phyloP scores from a whole-genome alignment of 768 basidiomycete genomes.

The Ramaria rubella region DNA sequence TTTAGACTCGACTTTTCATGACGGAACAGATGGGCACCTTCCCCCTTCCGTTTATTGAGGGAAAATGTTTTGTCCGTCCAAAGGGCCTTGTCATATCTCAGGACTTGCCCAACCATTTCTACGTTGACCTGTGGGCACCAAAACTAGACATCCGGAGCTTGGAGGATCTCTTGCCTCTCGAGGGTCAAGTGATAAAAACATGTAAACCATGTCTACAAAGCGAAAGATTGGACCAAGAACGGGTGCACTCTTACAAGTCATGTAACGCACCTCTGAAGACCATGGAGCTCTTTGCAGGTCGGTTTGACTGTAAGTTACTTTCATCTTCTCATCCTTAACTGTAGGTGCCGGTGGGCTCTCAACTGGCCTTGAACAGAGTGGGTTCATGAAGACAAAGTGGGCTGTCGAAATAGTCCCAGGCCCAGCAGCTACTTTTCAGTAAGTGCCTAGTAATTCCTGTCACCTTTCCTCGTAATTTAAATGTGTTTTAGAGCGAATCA shows the following conservation, averaged over 20 bases:
- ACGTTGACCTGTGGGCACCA: slow-evolving; percentile 33
- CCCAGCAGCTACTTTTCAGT: slow-evolving; percentile 62
- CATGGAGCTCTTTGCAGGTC: slow-evolving; percentile 67
- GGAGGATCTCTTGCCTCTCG: not conserved
- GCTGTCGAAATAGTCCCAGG: slow-evolving; percentile 61
- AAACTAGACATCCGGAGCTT: slow-evolving; percentile 14
- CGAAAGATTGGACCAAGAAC: slow-evolving; percentile 22
- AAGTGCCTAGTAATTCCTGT: slow-evolving; percentile 18
- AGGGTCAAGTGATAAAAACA: slow-evolving; percentile 20
- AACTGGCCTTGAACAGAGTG: slow-evolving; percentile 55
- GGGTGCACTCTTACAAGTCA: slow-evolving; percentile 23
- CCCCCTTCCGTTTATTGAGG: slow-evolving; percentile 40
- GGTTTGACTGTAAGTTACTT: slow-evolving; percentile 9
- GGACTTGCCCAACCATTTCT: slow-evolving; percentile 44
- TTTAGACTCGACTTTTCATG: slow-evolving; percentile 35
- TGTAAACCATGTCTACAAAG: slow-evolving; percentile 36
- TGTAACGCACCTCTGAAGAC: slow-evolving; percentile 44
- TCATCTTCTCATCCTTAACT: not conserved
- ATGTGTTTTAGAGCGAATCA: slow-evolving; percentile 50
- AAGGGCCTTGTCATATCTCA: not conserved
- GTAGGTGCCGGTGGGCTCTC: slow-evolving; percentile 72
- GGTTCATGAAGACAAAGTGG: slow-evolving; percentile 57
- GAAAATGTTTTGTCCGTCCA: slow-evolving; percentile 44
- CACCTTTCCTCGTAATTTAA: not conserved
- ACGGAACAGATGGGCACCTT: slow-evolving; percentile 25